Evolutionary conservation across 2,329 filamentous ascomycete species (phyloP), one percentile per base, ranked within the genome.

Genomic region (Clonostachys sp.): DNA sequence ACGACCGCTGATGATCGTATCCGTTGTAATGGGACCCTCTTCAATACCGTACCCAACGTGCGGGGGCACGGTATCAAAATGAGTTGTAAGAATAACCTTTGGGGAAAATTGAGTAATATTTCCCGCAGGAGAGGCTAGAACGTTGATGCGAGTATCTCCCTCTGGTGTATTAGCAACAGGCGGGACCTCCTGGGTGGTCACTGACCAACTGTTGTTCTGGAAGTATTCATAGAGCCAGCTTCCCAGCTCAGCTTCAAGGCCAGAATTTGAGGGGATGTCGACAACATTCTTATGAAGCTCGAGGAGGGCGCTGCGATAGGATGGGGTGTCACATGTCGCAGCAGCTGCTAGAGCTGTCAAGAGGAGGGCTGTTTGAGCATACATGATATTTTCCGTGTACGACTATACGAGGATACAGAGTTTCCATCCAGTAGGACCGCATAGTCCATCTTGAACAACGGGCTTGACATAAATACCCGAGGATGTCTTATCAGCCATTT

Each of bases 41-140:
- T 72, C 67, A 7, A 79, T 71, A 35, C 70, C 72, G 62, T 87
- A 86, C 0, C 83, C 83, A 54, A 86, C 82, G 62, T 78, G 82
- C 0, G 85, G 86, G 1, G 86, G 83, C 0, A 86, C 82, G 7
- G 75, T 77, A 59, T 95, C 89, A 59, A 92, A 90, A 63, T 94
- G 88, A 45, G 82, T 87, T 1, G 80, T 82, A 30, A 30, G 24
- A 30, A 30, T 30, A 30, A 30, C 24, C 24, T 30, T 30, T 4
- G 24, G 24, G 84, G 2, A 30, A 6, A 30, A 89, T 68, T 12
- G 2, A 91, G 24, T 30, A 2, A 30, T 10, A 30, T 30, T 30
- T 30, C 24, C 24, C 8, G 24, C 24, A 30, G 24, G 24, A 9
- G 24, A 30, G 24, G 24, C 24, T 6, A 30, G 8, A 2, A 30